Conservation (phyloP, 129 eudicot species). For the Smallanthus sonchifolius region DNA sequence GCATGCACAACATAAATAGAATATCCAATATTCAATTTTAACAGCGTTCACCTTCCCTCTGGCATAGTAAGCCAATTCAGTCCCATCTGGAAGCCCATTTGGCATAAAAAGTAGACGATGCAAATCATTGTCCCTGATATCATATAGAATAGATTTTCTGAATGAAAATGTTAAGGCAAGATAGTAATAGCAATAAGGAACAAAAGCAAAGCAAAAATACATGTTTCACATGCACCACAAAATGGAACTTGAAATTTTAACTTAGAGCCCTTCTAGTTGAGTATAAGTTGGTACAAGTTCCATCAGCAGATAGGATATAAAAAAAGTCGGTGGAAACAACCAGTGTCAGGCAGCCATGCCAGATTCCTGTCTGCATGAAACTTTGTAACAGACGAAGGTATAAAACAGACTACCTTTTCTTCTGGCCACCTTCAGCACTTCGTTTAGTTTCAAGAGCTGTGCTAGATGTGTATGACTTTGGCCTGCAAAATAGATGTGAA, state of each 20-base stretch:
- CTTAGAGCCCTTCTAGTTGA: neutral
- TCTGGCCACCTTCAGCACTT: conserved; percentile 58
- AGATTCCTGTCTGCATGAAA: conserved; percentile 4
- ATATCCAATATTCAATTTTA: neutral
- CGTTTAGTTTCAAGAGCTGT: conserved; percentile 43
- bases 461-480: conserved; percentile 40
- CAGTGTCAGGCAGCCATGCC: conserved; percentile 11
- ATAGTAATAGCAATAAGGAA: conserved; percentile 2
- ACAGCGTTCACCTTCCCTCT: conserved; percentile 70
- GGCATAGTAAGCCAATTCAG: conserved; percentile 77
- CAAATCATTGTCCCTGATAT: conserved; percentile 84
- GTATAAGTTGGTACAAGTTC: neutral
- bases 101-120: conserved; percentile 86
- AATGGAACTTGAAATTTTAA: neutral
- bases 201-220: neutral
- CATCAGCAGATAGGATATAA: neutral
- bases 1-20: conserved; percentile 2
- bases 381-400: neutral
- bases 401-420: conserved; percentile 52
- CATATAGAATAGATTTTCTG: conserved; percentile 6
- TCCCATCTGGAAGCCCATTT: conserved; percentile 93
- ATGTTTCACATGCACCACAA: neutral
- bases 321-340: conserved; percentile 2
- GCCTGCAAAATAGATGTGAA: conserved; percentile 46
- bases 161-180: conserved; percentile 4